Conservation (phyloP, 305 asterid species). For the Solanum hybrid region DNA sequence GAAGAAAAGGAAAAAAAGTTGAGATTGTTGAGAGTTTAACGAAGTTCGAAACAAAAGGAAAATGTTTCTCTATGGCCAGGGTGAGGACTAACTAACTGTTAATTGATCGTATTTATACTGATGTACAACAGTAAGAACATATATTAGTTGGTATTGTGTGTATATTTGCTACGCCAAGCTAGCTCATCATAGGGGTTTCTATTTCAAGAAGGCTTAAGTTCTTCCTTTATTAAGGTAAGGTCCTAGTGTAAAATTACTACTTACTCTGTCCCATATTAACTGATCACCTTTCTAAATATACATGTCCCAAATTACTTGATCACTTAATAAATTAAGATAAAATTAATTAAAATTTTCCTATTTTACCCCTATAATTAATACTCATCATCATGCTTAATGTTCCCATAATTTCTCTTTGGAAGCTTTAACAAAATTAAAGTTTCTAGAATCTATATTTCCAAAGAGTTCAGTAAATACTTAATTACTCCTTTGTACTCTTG, state of each 20-base stretch:
- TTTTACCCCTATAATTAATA: background rate
- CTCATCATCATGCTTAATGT: background rate
- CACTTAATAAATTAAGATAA: background rate
- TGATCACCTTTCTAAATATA: background rate
- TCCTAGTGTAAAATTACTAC: background rate
- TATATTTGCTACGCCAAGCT: background rate
- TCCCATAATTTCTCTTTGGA: background rate
- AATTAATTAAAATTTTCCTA: background rate
- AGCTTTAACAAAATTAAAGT: background rate
- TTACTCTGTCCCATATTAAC: background rate
- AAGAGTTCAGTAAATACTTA: background rate
- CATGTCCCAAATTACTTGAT: background rate
- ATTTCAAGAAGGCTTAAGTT: background rate
- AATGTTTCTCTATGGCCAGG: background rate
- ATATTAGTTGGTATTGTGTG: background rate
- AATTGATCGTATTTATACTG: background rate
- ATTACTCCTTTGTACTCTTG: background rate
- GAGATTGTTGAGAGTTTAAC: background rate
- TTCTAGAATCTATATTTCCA: background rate
- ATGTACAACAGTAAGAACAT: background rate
- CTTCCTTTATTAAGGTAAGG: background rate
- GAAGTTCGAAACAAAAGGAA: background rate
- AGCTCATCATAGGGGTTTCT: background rate
- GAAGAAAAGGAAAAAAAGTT: background rate
- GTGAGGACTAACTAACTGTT: background rate